phyloP scores from a whole-genome alignment of 805 yeast genomes.

The Yamadazyma paraphyllophila region DNA sequence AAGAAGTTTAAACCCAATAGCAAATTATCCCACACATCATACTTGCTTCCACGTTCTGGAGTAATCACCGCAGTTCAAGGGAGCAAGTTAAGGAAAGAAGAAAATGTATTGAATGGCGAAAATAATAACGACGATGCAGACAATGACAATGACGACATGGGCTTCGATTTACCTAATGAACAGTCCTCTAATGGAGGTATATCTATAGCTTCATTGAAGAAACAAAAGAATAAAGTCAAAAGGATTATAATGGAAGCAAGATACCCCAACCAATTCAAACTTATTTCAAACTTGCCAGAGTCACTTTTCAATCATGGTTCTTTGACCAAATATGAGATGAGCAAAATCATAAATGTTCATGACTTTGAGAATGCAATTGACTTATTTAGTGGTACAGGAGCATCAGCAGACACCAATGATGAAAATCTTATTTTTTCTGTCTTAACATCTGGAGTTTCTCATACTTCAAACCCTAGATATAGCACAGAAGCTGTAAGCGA shows the following conservation, averaged over 20 bases:
- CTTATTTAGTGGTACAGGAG: slow-evolving; percentile 15
- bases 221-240: slow-evolving; percentile 31
- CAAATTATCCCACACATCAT: slow-evolving; percentile 44
- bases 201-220: slow-evolving; percentile 30
- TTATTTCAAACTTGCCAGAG: slow-evolving; percentile 34
- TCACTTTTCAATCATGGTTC: slow-evolving; percentile 32
- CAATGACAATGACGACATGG: slow-evolving; percentile 51
- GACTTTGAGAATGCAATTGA: slow-evolving; percentile 14
- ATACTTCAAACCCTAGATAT: slow-evolving; percentile 9
- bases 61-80: slow-evolving; percentile 65
- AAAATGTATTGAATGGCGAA: slow-evolving; percentile 14
- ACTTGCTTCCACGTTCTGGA: slow-evolving; percentile 60
- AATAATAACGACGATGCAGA: slow-evolving; percentile 32
- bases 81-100: slow-evolving; percentile 26
- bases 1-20: slow-evolving; percentile 23
- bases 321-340: slow-evolving; percentile 30
- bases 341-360: slow-evolving; percentile 21
- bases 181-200: slow-evolving; percentile 17
- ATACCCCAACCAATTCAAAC: slow-evolving; percentile 38
- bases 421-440: slow-evolving; percentile 40
- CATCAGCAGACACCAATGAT: slow-evolving; percentile 27
- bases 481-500: neutral
- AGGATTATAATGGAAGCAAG: slow-evolving; percentile 28
- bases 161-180: slow-evolving; percentile 19
- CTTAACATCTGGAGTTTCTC: slow-evolving; percentile 31